Conservation (phyloP, 345 rosid genomes). For the Pelargonium nanum region DNA sequence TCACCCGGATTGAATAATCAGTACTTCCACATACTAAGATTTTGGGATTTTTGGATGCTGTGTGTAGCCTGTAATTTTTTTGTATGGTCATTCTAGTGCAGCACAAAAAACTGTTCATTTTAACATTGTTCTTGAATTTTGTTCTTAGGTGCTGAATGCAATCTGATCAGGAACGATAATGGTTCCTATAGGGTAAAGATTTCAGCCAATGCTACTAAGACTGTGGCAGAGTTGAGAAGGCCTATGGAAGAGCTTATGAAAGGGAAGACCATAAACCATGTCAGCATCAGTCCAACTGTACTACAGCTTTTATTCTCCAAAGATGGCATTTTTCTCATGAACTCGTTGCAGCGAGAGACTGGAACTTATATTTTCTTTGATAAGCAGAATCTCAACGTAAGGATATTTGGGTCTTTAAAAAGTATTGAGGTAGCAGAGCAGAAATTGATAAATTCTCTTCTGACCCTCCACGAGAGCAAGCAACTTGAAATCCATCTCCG, state of each 20-base stretch:
- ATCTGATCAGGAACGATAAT: constrained; percentile 25
- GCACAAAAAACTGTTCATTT: background rate
- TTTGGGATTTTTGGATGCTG: background rate
- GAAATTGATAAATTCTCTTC: constrained; percentile 46
- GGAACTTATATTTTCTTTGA: constrained; percentile 53
- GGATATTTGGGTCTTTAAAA: constrained; percentile 50
- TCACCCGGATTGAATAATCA: no score
- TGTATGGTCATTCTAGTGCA: no score
- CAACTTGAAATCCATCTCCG: constrained; percentile 59
- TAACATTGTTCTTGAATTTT: background rate
- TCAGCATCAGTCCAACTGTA: constrained; percentile 38
- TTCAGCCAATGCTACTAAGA: constrained; percentile 63
- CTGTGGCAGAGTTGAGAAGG: constrained; percentile 66
- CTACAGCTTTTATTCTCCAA: constrained; percentile 52
- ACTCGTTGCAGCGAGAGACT: constrained; percentile 46
- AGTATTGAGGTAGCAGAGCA: constrained; percentile 38
- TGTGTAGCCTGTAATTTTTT: background rate
- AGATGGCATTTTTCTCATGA: constrained; percentile 46
- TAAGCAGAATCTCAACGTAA: constrained; percentile 32
- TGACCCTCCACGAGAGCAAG: constrained; percentile 42
- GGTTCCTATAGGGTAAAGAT: constrained; percentile 63
- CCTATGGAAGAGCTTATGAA: constrained; percentile 68
- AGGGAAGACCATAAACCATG: constrained; percentile 51
- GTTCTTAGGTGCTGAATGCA: constrained; percentile 44
- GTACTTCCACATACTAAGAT: no score